Evolutionary conservation across 2,329 filamentous ascomycete species (phyloP).

Genomic region (Botrytis squamosa): DNA sequence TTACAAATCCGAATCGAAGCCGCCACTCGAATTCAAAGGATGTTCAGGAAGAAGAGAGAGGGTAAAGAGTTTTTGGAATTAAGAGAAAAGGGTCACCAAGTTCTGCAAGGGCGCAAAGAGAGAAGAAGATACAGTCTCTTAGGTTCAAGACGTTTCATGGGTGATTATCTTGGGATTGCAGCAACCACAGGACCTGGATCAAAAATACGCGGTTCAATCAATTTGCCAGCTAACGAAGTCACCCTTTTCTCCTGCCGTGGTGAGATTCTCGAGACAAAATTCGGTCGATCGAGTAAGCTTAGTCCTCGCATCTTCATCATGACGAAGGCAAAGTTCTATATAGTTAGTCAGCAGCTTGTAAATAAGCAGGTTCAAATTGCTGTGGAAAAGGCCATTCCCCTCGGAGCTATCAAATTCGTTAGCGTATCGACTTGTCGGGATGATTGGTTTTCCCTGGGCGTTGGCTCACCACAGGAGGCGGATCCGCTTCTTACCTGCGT

Average conservation of each 20-base stretch:
- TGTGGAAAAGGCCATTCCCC: conserved; percentile 75
- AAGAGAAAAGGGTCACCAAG: conserved; percentile 79
- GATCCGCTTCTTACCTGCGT: conserved; percentile 93
- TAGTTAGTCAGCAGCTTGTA: conserved; percentile 79
- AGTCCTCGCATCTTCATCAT: conserved; percentile 82
- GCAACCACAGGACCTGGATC: conserved; percentile 77
- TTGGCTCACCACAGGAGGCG: conserved; percentile 86
- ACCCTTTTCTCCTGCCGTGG: conserved; percentile 87
- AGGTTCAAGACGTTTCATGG: conserved; percentile 87
- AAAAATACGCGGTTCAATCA: conserved; percentile 72
- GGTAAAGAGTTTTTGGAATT: conserved; percentile 87
- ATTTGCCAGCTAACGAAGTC: conserved; percentile 69
- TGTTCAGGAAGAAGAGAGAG: conserved; percentile 91
- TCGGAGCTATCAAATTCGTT: conserved; percentile 87
- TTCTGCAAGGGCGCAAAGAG: conserved; percentile 85
- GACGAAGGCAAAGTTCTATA: conserved; percentile 82
- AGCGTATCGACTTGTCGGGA: conserved; percentile 79
- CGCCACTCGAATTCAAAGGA: conserved; percentile 88
- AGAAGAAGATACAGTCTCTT: conserved; percentile 86
- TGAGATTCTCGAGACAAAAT: conserved; percentile 88
- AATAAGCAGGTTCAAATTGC: conserved; percentile 80
- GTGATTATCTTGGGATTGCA: conserved; percentile 89
- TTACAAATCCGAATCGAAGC: conserved; percentile 89
- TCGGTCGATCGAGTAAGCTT: conserved; percentile 92
- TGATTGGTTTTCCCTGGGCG: conserved; percentile 93